Base-by-base conservation (phyloP, 805 yeast genomes). In the Torulaspora gathmanii region DNA sequence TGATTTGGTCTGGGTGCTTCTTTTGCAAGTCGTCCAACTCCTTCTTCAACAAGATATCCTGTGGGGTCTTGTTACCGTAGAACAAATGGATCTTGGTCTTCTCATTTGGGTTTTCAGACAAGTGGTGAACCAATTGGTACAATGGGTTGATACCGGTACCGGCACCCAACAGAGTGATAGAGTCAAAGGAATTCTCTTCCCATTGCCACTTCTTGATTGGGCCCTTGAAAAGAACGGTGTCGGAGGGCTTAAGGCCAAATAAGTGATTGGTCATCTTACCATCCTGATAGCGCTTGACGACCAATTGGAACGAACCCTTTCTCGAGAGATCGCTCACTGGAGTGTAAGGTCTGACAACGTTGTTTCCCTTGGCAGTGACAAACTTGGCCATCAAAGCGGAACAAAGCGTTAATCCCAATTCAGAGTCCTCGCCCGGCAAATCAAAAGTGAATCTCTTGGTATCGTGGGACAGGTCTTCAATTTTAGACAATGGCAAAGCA, bases 121-220 rank as follows among this genome's bases (percentile, higher is more conserved):
- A 78, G 65, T 79, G 82, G 60, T 80, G 83, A 51, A 87, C 67
- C 66, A 93, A 70, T 74, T 93, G 99, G 75, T 77, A 90, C 69
- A 93, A 75, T 49, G 99, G 99, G 38, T 97, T 87, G 67, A 93
- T 90, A 70, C 98, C 98, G 41, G 95, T 77, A 64, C 99, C 99
- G 62, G 95, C 99, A 59, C 96, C 98, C 56, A 93, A 74, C 64
- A 93, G 77, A 47, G 83, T 79, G 64, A 93, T 80, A 54, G 80
- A 72, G 60, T 85, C 79, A 73, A 78, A 91, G 64, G 82, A 79
- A 75, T 93, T 91, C 56, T 91, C 84, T 58, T 77, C 77, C 88
- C 95, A 87, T 65, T 83, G 80, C 86, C 93, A 90, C 75, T 93
- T 93, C 60, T 76, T 73, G 54, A 89, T 77, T 54, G 98, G 98